phyloP scores from a whole-genome alignment of 2,329 filamentous ascomycete species.

The Claviceps sorghi region DNA sequence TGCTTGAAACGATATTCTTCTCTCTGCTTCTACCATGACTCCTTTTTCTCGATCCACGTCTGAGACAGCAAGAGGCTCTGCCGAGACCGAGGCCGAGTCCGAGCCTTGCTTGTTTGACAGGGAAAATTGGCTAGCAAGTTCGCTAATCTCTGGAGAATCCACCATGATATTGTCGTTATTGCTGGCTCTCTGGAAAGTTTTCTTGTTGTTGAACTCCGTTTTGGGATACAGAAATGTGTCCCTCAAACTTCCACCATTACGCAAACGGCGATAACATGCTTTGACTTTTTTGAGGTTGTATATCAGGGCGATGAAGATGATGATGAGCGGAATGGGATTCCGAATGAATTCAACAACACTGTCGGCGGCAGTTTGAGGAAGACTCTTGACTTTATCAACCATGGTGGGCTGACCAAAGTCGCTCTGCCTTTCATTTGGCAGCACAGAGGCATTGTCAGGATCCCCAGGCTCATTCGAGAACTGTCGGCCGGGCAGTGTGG shows the following conservation, averaged over 20 bases:
- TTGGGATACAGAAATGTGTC: constrained; percentile 11
- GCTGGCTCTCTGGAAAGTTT: background rate
- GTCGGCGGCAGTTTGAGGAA: constrained; percentile 35
- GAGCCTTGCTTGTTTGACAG: background rate
- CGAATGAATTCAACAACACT: constrained; percentile 40
- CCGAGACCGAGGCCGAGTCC: background rate
- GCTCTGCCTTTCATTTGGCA: constrained; percentile 14
- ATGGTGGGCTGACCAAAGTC: constrained; percentile 27
- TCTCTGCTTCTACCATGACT: background rate
- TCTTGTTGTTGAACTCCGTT: background rate
- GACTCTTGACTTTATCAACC: constrained; percentile 33
- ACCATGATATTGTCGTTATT: background rate
- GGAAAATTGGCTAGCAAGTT: background rate
- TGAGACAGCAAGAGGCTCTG: background rate
- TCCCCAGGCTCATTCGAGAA: constrained; percentile 16
- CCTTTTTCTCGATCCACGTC: background rate
- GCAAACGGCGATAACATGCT: constrained; percentile 22
- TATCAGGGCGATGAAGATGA: constrained; percentile 27
- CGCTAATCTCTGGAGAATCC: background rate
- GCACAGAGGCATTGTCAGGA: constrained; percentile 19
- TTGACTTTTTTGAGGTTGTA: constrained; percentile 32
- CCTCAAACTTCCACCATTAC: constrained; percentile 16
- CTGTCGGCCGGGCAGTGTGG: constrained; percentile 21
- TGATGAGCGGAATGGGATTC: constrained; percentile 36
- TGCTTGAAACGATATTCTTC: background rate